These are phyloP conservation scores for Cadophora malorum DNA, from an alignment of 2,329 filamentous ascomycete genomes.

Conservation along the genomic window DNA sequence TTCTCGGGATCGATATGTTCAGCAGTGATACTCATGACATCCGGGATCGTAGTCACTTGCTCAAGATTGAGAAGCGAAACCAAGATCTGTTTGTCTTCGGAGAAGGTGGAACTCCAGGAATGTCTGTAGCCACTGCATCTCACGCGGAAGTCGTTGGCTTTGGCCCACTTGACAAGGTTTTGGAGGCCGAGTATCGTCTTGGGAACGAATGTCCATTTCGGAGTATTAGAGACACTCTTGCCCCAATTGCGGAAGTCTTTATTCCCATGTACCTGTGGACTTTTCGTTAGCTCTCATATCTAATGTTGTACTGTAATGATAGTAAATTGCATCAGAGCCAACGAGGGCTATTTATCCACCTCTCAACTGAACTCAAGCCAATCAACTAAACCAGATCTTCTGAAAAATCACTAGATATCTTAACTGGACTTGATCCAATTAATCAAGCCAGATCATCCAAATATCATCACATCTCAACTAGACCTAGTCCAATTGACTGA, in stretches of 20 bases:
- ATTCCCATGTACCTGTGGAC: constrained; percentile 42
- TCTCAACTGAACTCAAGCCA: no score
- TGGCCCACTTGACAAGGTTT: constrained; percentile 50
- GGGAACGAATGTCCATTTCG: constrained; percentile 51
- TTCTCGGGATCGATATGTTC: constrained; percentile 43
- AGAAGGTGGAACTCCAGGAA: constrained; percentile 52
- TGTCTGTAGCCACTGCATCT: constrained; percentile 53
- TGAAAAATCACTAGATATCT: no score
- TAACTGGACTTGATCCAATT: no score
- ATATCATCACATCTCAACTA: no score
- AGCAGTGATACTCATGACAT: constrained; percentile 44
- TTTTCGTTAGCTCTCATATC: background rate
- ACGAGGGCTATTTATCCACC: no score
- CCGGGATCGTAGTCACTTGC: constrained; percentile 48
- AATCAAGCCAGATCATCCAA: background rate
- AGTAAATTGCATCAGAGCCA: no score
- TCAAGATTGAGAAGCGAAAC: constrained; percentile 51
- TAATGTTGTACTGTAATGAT: no score
- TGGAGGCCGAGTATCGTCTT: constrained; percentile 50
- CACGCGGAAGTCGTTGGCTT: constrained; percentile 47
- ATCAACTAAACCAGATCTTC: background rate
- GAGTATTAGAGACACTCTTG: constrained; percentile 48
- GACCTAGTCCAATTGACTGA: no score
- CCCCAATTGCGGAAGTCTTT: constrained; percentile 52
- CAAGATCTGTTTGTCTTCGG: constrained; percentile 50